These are phyloP conservation scores for Aspergillus fijiensis DNA, from an alignment of 2,329 filamentous ascomycete genomes.

Conservation along the genomic window DNA sequence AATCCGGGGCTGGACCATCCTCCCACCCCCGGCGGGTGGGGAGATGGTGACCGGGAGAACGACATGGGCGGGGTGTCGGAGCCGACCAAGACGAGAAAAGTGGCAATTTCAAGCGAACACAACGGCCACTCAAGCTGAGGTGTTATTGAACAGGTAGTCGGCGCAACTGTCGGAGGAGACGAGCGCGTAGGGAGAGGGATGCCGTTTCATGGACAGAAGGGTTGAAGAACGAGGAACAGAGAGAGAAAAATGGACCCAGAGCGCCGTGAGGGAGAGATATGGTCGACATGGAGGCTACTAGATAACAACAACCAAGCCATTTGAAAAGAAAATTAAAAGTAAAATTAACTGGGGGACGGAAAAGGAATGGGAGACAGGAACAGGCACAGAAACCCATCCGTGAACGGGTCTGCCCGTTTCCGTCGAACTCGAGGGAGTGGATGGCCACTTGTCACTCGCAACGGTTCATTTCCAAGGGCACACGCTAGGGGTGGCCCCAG, in stretches of 20 bases:
- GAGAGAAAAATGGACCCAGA: not conserved
- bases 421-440: not conserved
- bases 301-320: not conserved
- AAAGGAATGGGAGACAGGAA: constrained; percentile 8
- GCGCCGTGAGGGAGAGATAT: constrained; percentile 3
- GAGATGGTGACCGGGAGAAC: constrained; percentile 83
- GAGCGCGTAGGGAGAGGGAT: not conserved
- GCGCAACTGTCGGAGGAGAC: not conserved
- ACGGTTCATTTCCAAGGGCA: not conserved
- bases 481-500: constrained; percentile 4
- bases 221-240: not conserved
- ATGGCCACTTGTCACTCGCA: constrained; percentile 1
- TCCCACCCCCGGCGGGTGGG: constrained; percentile 65
- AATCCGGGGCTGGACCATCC: constrained; percentile 86
- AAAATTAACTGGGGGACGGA: constrained; percentile 10
- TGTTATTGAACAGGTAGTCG: not conserved
- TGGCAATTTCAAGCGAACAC: not conserved
- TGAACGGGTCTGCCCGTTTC: constrained; percentile 10
- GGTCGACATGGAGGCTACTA: not conserved
- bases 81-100: constrained; percentile 46
- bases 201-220: not conserved
- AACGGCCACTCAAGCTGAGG: not conserved
- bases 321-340: not conserved
- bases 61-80: constrained; percentile 66
- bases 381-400: constrained; percentile 4